Conservation (phyloP, 208 protist genomes). For the Acanthamoeba sp. region DNA sequence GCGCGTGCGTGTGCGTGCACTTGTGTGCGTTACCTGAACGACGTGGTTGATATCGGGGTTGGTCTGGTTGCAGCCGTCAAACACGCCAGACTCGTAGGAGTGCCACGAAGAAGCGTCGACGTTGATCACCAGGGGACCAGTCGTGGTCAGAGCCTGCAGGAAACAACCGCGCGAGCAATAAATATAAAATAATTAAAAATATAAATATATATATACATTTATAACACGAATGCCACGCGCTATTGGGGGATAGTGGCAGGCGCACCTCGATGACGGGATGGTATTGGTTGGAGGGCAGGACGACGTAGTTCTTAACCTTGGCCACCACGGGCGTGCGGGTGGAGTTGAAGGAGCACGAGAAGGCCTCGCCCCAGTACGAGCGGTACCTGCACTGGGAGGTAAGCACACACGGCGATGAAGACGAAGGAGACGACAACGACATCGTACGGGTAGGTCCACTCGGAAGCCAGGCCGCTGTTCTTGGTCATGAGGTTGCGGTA, state of each 20-base stretch:
- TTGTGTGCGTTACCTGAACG: constrained; percentile 71
- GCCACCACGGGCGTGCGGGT: constrained; percentile 11
- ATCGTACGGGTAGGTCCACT: constrained; percentile 80
- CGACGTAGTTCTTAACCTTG: constrained; percentile 72
- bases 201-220: background rate
- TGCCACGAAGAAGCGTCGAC: constrained; percentile 79
- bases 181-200: too few species aligned
- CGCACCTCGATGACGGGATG: background rate
- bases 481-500: constrained; percentile 7
- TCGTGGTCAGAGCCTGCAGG: constrained; percentile 39
- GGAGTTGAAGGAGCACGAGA: constrained; percentile 13
- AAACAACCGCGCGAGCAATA: background rate
- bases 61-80: constrained; percentile 77
- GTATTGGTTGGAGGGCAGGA: constrained; percentile 40
- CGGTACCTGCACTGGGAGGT: background rate
- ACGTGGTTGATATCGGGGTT: constrained; percentile 82
- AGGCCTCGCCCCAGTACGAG: constrained; percentile 60
- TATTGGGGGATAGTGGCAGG: too few species aligned
- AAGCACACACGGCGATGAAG: too few species aligned
- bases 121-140: constrained; percentile 80
- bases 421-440: background rate
- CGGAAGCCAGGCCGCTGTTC: constrained; percentile 30
- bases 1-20: too few species aligned
- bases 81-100: constrained; percentile 79
- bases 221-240: too few species aligned